Conservation (phyloP, 2,329 filamentous ascomycete species). For the Scedosporium apiospermum region DNA sequence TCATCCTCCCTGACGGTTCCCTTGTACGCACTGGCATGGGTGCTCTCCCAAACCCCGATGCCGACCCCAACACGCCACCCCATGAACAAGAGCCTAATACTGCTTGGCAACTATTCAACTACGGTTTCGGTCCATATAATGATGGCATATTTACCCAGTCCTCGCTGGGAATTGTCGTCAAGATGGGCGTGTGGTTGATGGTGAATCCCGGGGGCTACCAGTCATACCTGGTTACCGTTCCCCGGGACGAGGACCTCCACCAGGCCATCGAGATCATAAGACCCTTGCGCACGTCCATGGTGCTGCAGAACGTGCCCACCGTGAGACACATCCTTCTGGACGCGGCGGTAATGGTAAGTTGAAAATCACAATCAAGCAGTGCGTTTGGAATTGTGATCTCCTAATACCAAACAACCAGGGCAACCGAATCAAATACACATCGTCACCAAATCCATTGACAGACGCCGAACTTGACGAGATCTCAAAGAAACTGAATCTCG, state of each 20-base stretch:
- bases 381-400: neutral
- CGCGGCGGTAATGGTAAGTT: slow-evolving; percentile 23
- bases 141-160: slow-evolving; percentile 41
- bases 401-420: neutral
- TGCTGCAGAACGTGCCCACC: slow-evolving; percentile 36
- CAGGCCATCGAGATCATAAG: slow-evolving; percentile 26
- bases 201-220: slow-evolving; percentile 24
- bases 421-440: slow-evolving; percentile 15
- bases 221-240: slow-evolving; percentile 29
- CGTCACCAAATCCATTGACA: slow-evolving; percentile 17
- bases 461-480: slow-evolving; percentile 29
- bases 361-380: neutral
- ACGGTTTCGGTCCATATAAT: slow-evolving; percentile 27
- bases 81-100: slow-evolving; percentile 17
- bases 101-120: slow-evolving; percentile 25
- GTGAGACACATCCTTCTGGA: slow-evolving; percentile 32
- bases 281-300: slow-evolving; percentile 16
- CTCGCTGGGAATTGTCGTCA: slow-evolving; percentile 42
- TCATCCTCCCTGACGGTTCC: slow-evolving; percentile 34
- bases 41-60: slow-evolving; percentile 26
- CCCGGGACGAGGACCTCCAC: slow-evolving; percentile 23
- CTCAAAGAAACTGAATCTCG: slow-evolving; percentile 26
- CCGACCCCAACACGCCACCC: slow-evolving; percentile 18
- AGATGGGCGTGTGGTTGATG: slow-evolving; percentile 40
- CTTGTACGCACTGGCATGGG: slow-evolving; percentile 38